phyloP scores from a whole-genome alignment of 148 eudicot species.

The Spergularia bocconei region DNA sequence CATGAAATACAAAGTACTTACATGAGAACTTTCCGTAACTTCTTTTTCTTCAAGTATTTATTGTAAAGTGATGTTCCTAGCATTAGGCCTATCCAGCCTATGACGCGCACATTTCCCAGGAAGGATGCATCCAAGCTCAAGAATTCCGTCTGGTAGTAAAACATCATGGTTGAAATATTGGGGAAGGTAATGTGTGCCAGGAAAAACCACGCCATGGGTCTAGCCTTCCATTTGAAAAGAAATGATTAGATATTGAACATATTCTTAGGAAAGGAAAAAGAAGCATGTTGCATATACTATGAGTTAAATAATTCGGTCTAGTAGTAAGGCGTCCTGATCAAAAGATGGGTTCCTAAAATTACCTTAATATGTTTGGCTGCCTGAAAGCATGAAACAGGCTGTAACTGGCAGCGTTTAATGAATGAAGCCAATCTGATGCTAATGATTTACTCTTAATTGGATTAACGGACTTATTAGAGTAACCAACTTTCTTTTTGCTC shows the following conservation, averaged over 20 bases:
- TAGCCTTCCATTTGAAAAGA: constrained; percentile 45
- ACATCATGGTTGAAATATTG: constrained; percentile 87
- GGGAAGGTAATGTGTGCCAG: constrained; percentile 79
- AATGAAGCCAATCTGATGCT: constrained; percentile 45
- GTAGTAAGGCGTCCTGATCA: too few species aligned
- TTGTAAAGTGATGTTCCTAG: constrained; percentile 82
- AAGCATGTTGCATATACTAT: too few species aligned
- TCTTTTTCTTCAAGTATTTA: constrained; percentile 70
- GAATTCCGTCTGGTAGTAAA: constrained; percentile 85
- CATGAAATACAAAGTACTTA: constrained; percentile 33
- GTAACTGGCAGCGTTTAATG: constrained; percentile 64
- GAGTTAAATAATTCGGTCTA: too few species aligned
- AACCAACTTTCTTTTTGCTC: constrained; percentile 26
- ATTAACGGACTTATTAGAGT: constrained; percentile 27
- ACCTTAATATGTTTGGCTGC: constrained; percentile 88
- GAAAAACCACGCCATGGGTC: constrained; percentile 99
- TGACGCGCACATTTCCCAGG: constrained; percentile 79
- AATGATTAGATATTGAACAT: constrained; percentile 27
- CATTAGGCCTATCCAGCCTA: constrained; percentile 96
- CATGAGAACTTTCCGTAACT: constrained; percentile 69
- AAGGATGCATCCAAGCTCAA: constrained; percentile 83
- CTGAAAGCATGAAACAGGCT: constrained; percentile 68
- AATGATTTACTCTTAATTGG: constrained; percentile 41
- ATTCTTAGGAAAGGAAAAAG: neutral
- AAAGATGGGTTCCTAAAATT: constrained; percentile 14